A percentile compares a stretch with the other conserved stretches of the same genome.
These are phyloP conservation scores for Clarireedia homoeocarpa DNA, from an alignment of 2,329 filamentous ascomycete genomes.

Conservation along the genomic window DNA sequence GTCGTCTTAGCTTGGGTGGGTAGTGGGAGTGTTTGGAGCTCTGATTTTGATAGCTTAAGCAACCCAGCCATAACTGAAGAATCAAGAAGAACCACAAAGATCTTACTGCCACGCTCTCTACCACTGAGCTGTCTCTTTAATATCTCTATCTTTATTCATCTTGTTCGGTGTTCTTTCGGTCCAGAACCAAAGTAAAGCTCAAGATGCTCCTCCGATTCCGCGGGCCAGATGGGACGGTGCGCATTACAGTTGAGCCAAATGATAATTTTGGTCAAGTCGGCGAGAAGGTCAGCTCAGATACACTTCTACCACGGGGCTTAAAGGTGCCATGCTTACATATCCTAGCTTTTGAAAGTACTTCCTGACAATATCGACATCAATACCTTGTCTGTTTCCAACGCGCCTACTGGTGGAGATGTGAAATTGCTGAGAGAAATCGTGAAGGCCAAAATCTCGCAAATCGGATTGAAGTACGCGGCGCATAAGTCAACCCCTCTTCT, in stretches of 20 bases:
- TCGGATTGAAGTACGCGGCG: conserved; percentile 47
- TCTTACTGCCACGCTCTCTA: neutral
- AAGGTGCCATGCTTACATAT: conserved; percentile 13
- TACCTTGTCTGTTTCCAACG: conserved; percentile 55
- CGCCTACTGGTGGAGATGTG: conserved; percentile 48
- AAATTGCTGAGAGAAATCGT: conserved; percentile 52
- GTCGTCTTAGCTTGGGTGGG: neutral
- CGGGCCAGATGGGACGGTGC: conserved; percentile 87
- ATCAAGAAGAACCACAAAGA: neutral
- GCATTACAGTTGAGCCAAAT: conserved; percentile 67
- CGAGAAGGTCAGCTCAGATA: conserved; percentile 35
- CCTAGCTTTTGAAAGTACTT: conserved; percentile 49
- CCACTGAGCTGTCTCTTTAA: neutral
- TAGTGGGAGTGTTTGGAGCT: neutral
- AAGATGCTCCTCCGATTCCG: conserved; percentile 37
- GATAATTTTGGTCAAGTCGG: conserved; percentile 63
- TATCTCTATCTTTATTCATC: neutral
- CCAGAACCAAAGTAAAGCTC: neutral
- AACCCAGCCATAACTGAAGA: neutral
- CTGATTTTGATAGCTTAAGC: neutral
- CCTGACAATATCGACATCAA: conserved; percentile 54
- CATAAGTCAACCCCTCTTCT: neutral
- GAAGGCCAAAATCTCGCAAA: conserved; percentile 46
- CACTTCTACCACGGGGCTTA: neutral
- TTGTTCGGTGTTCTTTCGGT: neutral